Percentiles rank a stretch among this genome's conserved stretches.
Conservation (phyloP, 2,329 filamentous ascomycete genomes). For the Pseudogymnoascus sp. region DNA sequence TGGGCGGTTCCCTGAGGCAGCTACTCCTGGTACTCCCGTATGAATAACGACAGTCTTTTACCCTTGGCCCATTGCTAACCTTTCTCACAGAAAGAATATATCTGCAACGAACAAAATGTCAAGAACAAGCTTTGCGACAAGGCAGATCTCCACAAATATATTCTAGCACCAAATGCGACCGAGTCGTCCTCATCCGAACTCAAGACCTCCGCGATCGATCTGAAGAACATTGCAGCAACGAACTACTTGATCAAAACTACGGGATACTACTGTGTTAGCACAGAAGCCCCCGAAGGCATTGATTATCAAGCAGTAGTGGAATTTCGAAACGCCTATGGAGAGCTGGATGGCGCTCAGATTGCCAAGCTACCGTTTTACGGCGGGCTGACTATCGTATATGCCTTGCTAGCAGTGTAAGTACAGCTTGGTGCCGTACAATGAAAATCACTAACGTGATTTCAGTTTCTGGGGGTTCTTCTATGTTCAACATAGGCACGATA, state of each 20-base stretch:
- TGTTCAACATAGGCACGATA: constrained; percentile 87
- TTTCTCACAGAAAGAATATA: constrained; percentile 47
- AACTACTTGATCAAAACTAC: constrained; percentile 83
- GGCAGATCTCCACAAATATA: constrained; percentile 75
- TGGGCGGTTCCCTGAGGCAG: constrained; percentile 53
- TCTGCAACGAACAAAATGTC: constrained; percentile 69
- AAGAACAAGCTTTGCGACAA: constrained; percentile 62
- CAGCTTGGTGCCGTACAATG: constrained; percentile 9
- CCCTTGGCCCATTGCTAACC: constrained; percentile 26
- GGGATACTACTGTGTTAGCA: constrained; percentile 91
- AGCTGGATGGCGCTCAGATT: constrained; percentile 90
- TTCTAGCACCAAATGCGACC: constrained; percentile 68
- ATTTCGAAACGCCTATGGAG: constrained; percentile 93
- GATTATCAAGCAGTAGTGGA: constrained; percentile 76
- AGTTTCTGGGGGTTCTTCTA: constrained; percentile 93
- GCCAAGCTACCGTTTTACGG: constrained; percentile 97
- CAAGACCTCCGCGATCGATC: constrained; percentile 69
- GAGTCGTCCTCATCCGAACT: constrained; percentile 63
- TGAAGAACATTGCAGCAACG: constrained; percentile 65
- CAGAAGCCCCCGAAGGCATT: constrained; percentile 50
- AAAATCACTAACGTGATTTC: constrained; percentile 11
- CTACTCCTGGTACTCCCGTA: constrained; percentile 2
- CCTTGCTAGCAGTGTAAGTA: constrained; percentile 63
- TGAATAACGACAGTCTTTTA: neutral
- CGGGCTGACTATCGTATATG: constrained; percentile 87